Evolutionary conservation across 106 monocot species (phyloP).

Genomic region (Gastrodia elata): DNA sequence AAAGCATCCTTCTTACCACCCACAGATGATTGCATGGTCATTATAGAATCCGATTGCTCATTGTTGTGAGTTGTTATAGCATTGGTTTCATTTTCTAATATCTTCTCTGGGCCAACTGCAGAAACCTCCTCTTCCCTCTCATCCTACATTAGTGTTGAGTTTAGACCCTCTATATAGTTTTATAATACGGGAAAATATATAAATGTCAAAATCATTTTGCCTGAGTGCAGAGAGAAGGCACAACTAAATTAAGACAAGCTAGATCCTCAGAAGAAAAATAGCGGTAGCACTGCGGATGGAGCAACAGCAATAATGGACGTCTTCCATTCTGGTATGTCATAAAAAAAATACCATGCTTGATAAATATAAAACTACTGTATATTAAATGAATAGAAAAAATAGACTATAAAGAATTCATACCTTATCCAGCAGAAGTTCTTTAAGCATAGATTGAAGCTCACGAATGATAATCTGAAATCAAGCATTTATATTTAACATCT

Average conservation of each 20-base stretch:
- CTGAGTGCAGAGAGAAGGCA: constrained; percentile 61
- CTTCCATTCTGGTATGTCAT: constrained; percentile 54
- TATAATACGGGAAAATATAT: neutral
- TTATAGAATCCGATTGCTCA: constrained; percentile 4
- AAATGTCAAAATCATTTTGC: constrained; percentile 10
- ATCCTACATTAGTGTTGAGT: constrained; percentile 19
- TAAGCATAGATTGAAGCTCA: constrained; percentile 46
- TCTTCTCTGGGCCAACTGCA: constrained; percentile 4
- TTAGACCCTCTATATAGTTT: constrained; percentile 7
- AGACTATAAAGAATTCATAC: constrained; percentile 17
- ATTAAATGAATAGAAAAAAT: neutral
- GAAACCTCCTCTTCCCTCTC: constrained; percentile 14
- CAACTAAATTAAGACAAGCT: constrained; percentile 41
- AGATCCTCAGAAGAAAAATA: constrained; percentile 71
- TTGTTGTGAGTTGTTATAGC: constrained; percentile 7
- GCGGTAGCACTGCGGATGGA: constrained; percentile 69
- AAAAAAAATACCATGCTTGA: neutral
- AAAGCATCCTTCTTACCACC: constrained; percentile 74
- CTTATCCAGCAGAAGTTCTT: constrained; percentile 70
- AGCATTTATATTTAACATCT: neutral
- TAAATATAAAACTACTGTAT: neutral
- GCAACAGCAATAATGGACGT: constrained; percentile 55
- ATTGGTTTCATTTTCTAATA: constrained; percentile 13
- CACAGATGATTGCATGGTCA: constrained; percentile 16
- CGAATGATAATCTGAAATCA: constrained; percentile 51